phyloP scores from a whole-genome alignment of 179 eudicot species.

The Beta macrorhiza region DNA sequence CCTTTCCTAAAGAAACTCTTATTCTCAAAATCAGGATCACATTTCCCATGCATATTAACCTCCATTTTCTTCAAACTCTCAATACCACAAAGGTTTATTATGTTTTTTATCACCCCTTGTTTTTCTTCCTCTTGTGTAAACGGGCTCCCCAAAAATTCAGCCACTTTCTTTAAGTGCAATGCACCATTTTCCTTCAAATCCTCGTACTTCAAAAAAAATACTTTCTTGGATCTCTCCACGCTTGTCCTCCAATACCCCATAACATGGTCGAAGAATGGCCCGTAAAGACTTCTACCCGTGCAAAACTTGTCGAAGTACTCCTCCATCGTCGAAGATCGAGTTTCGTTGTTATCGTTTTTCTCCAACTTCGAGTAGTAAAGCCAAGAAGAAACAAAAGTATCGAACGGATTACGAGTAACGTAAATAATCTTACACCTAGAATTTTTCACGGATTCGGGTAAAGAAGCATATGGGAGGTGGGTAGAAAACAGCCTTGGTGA shows the following conservation, averaged over 20 bases:
- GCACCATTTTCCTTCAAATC: slow-evolving; percentile 8
- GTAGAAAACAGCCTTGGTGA: slow-evolving; percentile 13
- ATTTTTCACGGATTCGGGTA: background rate
- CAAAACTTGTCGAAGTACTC: slow-evolving; percentile 13
- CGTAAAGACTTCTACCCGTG: background rate
- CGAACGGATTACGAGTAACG: background rate
- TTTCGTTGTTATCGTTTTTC: background rate
- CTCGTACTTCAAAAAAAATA: slow-evolving; percentile 3
- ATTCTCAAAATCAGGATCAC: slow-evolving; percentile 15
- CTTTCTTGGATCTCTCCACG: slow-evolving; percentile 5
- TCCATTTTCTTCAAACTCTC: slow-evolving; percentile 4
- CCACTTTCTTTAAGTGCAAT: background rate
- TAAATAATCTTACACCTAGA: background rate
- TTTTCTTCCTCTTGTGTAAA: slow-evolving; percentile 8
- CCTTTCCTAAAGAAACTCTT: slow-evolving; percentile 13
- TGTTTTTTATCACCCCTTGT: background rate
- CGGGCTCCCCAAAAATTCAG: background rate
- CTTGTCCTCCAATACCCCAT: slow-evolving; percentile 1
- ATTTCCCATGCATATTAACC: slow-evolving; percentile 13
- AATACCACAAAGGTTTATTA: background rate
- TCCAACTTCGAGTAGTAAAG: background rate
- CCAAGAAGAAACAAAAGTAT: slow-evolving; percentile 9
- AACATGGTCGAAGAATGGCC: background rate
- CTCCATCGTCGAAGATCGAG: background rate
- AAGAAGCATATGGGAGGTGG: background rate